Evolutionary conservation across 2,329 filamentous ascomycete species (phyloP), one percentile per base, ranked within the genome.

Genomic region (Penicillium sp.): DNA sequence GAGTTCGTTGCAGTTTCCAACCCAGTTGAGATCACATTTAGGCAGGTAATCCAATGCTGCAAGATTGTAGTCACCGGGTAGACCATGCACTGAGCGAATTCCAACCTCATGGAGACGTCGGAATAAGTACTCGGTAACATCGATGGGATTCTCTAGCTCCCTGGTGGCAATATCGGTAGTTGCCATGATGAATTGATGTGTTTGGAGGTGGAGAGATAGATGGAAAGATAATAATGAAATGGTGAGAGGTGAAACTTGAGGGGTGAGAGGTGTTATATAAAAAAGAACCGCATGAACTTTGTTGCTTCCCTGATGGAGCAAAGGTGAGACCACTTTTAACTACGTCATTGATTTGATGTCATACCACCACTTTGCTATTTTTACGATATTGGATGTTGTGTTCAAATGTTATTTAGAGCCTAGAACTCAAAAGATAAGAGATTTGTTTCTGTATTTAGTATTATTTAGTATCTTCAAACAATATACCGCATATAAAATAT

Each of bases 11-110:
- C 79, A 81, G 67, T 85, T 86, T 61, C 84, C 84, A 4, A 85
- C 81, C 84, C 84, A 86, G 45, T 78, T 70, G 23, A 86, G 72
- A 15, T 78, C 83, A 49, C 73, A 75, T 55, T 82, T 82, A 25
- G 81, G 75, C 19, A 86, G 70, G 65, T 85, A 85, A 70, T 86
- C 84, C 54, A 86, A 75, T 27, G 82, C 80, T 10, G 77, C 77
- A 49, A 91, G 80, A 70, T 91, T 91, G 77, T 88, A 91, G 74
- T 91, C 89, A 19, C 75, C 82, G 27, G 82, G 82, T 19, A 83
- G 74, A 33, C 82, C 82, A 66, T 83, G 80, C 29, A 83, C 71
- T 7, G 78, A 74, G 43, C 76, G 73, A 38, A 83, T 72, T 19
- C 81, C 81, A 31, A 81, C 73, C 65, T 83, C 74, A 56, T 76